Evolutionary conservation across 495 filamentous ascomycete species (phyloP).

Genomic region (Podospora pseudopauciseta): DNA sequence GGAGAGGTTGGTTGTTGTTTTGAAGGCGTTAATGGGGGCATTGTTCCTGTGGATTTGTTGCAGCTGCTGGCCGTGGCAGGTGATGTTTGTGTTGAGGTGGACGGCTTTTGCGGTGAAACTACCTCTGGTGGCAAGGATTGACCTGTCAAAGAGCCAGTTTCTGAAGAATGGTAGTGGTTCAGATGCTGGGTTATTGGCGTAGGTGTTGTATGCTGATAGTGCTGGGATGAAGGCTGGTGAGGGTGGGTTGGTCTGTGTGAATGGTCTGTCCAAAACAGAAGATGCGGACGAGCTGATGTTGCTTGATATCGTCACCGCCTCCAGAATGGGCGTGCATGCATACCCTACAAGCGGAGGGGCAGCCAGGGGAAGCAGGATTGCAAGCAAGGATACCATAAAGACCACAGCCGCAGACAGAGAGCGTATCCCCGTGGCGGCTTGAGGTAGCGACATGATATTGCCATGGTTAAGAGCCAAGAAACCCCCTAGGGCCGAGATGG

Average conservation of each 20-base stretch:
- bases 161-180: slow-evolving; percentile 29
- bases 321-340: slow-evolving; percentile 23
- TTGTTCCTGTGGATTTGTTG: slow-evolving; percentile 22
- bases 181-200: slow-evolving; percentile 24
- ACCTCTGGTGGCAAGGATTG: slow-evolving; percentile 19
- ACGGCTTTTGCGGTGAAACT: slow-evolving; percentile 26
- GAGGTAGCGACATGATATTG: slow-evolving; percentile 22
- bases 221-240: slow-evolving; percentile 25
- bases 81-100: slow-evolving; percentile 23
- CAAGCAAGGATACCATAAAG: slow-evolving; percentile 12
- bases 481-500: slow-evolving; percentile 25
- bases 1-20: slow-evolving; percentile 24
- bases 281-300: slow-evolving; percentile 22
- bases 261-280: not conserved
- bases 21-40: slow-evolving; percentile 26
- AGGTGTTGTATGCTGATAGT: slow-evolving; percentile 25
- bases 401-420: slow-evolving; percentile 19
- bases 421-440: slow-evolving; percentile 17
- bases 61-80: slow-evolving; percentile 19
- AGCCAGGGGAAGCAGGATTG: slow-evolving; percentile 25
- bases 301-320: not conserved
- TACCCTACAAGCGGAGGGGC: slow-evolving; percentile 27
- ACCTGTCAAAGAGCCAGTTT: slow-evolving; percentile 32
- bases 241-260: slow-evolving; percentile 28
- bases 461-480: slow-evolving; percentile 27